Conservation (phyloP, 2,329 filamentous ascomycete species). For the Sporothrix dimorphospora region DNA sequence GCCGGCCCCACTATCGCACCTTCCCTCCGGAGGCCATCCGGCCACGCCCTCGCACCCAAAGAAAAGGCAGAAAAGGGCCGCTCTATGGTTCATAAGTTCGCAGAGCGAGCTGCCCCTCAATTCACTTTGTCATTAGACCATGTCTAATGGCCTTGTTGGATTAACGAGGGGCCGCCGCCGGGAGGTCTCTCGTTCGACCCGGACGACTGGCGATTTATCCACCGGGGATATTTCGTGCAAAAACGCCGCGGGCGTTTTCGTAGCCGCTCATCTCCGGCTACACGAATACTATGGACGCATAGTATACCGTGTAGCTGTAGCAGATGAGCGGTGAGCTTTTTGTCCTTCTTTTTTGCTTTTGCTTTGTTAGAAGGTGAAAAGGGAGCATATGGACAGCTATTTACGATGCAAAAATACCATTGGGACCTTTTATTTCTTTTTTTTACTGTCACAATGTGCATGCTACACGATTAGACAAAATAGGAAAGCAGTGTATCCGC, state of each 20-base stretch:
- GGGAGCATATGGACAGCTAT: background rate
- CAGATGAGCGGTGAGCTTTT: constrained; percentile 5
- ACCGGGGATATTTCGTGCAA: background rate
- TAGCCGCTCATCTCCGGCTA: background rate
- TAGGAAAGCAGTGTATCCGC: background rate
- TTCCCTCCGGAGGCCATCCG: background rate
- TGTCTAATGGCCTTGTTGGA: background rate
- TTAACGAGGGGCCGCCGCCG: background rate
- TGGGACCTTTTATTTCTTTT: background rate
- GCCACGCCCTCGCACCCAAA: background rate
- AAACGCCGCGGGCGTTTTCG: background rate
- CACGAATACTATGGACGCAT: background rate
- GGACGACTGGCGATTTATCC: background rate
- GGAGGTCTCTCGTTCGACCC: background rate
- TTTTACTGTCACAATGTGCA: background rate
- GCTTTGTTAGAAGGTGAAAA: background rate
- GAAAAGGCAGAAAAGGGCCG: background rate
- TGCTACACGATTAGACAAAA: background rate
- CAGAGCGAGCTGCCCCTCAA: background rate
- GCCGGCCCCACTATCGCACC: constrained; percentile 9
- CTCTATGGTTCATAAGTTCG: constrained; percentile 2
- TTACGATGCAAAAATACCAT: background rate
- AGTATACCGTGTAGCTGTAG: background rate
- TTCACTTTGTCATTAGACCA: background rate
- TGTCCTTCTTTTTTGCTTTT: background rate